Conservation (phyloP, 257 asterid species). For the Plectranthus barbatus region DNA sequence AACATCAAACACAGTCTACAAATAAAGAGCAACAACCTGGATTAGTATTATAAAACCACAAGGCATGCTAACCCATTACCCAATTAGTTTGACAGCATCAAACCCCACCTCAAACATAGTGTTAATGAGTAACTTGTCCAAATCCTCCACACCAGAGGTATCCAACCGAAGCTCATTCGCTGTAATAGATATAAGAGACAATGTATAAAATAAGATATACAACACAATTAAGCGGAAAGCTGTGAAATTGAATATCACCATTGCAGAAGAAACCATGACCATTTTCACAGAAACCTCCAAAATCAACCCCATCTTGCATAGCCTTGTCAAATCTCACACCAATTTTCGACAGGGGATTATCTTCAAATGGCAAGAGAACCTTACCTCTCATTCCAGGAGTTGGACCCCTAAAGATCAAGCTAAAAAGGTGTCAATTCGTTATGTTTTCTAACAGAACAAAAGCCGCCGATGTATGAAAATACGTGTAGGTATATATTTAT, state of each 20-base stretch:
- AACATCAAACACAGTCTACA: constrained; percentile 56
- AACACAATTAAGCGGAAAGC: constrained; percentile 2
- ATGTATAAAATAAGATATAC: constrained; percentile 1
- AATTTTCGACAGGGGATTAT: constrained; percentile 72
- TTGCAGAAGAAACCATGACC: constrained; percentile 94
- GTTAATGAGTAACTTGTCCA: constrained; percentile 57
- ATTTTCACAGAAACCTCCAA: constrained; percentile 76
- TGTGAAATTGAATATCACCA: constrained; percentile 42
- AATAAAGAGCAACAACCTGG: constrained; percentile 10
- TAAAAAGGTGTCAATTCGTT: constrained; percentile 13
- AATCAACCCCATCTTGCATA: constrained; percentile 78
- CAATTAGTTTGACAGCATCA: not conserved
- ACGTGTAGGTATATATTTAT: not conserved
- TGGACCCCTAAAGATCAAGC: constrained; percentile 69
- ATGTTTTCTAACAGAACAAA: not conserved
- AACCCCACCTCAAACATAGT: constrained; percentile 78
- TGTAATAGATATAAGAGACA: constrained; percentile 22
- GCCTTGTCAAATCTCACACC: constrained; percentile 84
- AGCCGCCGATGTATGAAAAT: not conserved
- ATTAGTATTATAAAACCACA: constrained; percentile 9
- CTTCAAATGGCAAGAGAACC: constrained; percentile 73
- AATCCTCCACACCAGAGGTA: constrained; percentile 56
- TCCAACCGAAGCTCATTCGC: constrained; percentile 74
- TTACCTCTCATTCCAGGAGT: constrained; percentile 73
- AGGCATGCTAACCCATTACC: not conserved